Conservation (phyloP, 2,329 filamentous ascomycete genomes). For the Arthrinium phaeospermum region DNA sequence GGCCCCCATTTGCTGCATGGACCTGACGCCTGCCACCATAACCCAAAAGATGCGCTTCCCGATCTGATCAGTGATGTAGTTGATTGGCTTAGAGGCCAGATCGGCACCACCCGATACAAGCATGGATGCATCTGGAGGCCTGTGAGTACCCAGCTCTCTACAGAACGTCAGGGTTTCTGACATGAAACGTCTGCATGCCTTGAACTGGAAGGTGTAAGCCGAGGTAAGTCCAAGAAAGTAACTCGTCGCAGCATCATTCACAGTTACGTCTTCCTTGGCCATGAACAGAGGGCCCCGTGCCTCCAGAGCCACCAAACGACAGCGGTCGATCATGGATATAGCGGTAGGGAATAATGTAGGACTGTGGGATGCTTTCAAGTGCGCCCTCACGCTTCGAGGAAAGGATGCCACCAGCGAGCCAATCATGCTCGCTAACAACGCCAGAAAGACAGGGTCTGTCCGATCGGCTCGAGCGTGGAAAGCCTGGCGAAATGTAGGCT, state of each 20-base stretch:
- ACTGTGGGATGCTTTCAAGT: conserved; percentile 70
- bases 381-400: conserved; percentile 71
- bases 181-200: conserved; percentile 72
- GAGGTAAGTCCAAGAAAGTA: conserved; percentile 74
- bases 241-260: conserved; percentile 73
- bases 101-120: conserved; percentile 30
- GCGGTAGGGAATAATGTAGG: conserved; percentile 71
- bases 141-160: conserved; percentile 69
- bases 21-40: conserved; percentile 76
- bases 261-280: conserved; percentile 56
- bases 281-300: conserved; percentile 62
- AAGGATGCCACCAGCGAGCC: conserved; percentile 77
- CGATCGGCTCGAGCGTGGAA: conserved; percentile 72
- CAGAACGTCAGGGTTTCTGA: conserved; percentile 74
- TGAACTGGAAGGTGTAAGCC: conserved; percentile 72
- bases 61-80: conserved; percentile 75
- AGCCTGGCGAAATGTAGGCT: conserved; percentile 75
- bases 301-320: conserved; percentile 70
- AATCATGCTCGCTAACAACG: conserved; percentile 76
- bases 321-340: conserved; percentile 72
- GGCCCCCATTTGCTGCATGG: conserved; percentile 78
- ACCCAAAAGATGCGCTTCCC: conserved; percentile 86
- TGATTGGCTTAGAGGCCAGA: conserved; percentile 55
- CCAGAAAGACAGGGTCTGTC: conserved; percentile 69
- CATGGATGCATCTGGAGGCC: conserved; percentile 49